Evolutionary conservation across 2,329 filamentous ascomycete genomes (phyloP).

Genomic region (Colletotrichum sojae): DNA sequence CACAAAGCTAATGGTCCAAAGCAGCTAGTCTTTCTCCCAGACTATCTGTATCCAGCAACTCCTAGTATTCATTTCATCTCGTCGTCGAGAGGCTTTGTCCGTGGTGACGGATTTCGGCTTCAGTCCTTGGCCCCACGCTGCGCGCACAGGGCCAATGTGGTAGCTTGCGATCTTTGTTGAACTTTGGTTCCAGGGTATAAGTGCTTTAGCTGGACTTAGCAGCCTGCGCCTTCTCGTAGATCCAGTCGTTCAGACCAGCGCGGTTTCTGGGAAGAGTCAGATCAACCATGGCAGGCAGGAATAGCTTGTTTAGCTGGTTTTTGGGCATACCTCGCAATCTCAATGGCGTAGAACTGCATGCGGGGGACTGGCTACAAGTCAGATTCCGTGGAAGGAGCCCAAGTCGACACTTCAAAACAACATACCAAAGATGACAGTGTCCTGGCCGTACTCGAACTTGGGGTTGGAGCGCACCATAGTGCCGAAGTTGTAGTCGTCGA

Average conservation of each 20-base stretch:
- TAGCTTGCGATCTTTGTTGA: neutral
- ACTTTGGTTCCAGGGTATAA: neutral
- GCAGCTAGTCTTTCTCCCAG: too few relatives aligned
- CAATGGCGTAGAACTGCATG: constrained; percentile 70
- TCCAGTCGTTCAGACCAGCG: constrained; percentile 94
- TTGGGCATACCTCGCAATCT: constrained; percentile 59
- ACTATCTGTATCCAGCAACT: too few relatives aligned
- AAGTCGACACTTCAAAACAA: neutral
- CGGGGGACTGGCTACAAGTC: constrained; percentile 60
- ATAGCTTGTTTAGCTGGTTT: neutral
- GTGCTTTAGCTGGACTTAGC: constrained; percentile 57
- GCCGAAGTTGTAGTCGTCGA: constrained; percentile 99
- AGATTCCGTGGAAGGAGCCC: neutral
- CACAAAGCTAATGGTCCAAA: too few relatives aligned
- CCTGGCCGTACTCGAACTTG: constrained; percentile 86
- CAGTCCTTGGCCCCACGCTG: neutral
- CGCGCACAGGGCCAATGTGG: neutral
- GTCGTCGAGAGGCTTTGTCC: too few relatives aligned
- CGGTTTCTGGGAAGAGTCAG: constrained; percentile 79
- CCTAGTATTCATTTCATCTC: too few relatives aligned
- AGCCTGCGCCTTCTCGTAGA: constrained; percentile 86
- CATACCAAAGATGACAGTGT: constrained; percentile 91
- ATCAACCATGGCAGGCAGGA: neutral
- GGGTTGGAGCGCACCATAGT: constrained; percentile 88
- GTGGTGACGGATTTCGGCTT: neutral